A percentile compares a stretch with the other conserved stretches of the same genome.
Evolutionary conservation across 371 early-diverging fungal species (phyloP).

Genomic region (Rhizopus sp.): DNA sequence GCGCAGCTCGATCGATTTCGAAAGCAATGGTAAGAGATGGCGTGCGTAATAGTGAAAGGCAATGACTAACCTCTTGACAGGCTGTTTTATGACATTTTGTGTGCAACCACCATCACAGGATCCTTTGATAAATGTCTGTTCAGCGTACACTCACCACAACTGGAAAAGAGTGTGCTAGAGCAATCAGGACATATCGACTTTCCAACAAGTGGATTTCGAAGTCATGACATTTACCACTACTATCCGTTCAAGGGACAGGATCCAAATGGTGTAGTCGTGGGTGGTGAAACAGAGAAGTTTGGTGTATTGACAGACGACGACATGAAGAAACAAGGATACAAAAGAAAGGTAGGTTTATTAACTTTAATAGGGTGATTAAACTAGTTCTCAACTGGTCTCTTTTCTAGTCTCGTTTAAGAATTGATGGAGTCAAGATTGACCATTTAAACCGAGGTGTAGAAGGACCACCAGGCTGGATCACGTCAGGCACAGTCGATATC

Average conservation of each 20-base stretch:
- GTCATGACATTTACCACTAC: constrained; percentile 53
- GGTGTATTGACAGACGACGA: constrained; percentile 48
- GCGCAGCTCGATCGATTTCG: constrained; percentile 83
- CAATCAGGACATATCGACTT: constrained; percentile 50
- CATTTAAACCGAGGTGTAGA: constrained; percentile 85
- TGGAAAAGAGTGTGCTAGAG: constrained; percentile 53
- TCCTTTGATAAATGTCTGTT: constrained; percentile 94
- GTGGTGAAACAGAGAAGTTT: constrained; percentile 45
- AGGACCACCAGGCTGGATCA: constrained; percentile 96
- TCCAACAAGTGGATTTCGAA: constrained; percentile 30
- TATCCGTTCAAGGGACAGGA: constrained; percentile 46
- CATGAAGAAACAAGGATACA: constrained; percentile 51
- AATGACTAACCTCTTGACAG: constrained; percentile 9
- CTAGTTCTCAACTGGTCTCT: neutral
- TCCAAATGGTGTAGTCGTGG: constrained; percentile 50
- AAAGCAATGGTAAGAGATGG: constrained; percentile 72
- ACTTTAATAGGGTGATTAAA: no score
- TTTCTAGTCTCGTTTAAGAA: constrained; percentile 76
- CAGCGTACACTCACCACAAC: constrained; percentile 85
- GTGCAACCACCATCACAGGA: constrained; percentile 90
- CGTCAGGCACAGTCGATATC: constrained; percentile 85
- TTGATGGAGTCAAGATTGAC: constrained; percentile 90
- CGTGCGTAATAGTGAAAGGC: neutral
- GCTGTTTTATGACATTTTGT: constrained; percentile 86
- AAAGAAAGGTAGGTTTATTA: constrained; percentile 38